Percentiles rank a stretch among this genome's conserved stretches.
Evolutionary conservation across 208 protist species (phyloP).

Genomic region (Plasmodiophora brassicae): DNA sequence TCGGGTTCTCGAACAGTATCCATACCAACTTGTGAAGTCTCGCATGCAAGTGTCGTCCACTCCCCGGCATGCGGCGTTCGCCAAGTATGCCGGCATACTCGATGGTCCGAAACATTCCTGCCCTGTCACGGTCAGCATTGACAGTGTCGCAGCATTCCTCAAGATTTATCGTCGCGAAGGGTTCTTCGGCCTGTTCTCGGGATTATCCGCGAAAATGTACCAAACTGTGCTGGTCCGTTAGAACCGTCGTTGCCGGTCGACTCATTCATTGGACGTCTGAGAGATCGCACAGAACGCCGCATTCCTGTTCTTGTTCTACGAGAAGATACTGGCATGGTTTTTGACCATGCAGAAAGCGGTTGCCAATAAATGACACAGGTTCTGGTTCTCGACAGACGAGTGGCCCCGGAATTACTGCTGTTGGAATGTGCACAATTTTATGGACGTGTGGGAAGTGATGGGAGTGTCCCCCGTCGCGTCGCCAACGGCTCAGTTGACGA

Average conservation of each 20-base stretch:
- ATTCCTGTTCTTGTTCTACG: slow-evolving; percentile 13
- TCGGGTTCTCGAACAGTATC: background rate
- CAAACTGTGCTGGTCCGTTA: slow-evolving; percentile 11
- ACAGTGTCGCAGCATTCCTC: background rate
- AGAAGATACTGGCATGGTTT: background rate
- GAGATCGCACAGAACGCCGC: no score
- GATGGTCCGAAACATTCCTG: background rate
- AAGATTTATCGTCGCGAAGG: background rate
- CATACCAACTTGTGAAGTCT: background rate
- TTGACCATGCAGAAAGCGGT: no score
- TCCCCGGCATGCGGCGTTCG: no score
- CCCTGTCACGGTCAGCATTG: background rate
- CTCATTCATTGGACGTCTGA: no score
- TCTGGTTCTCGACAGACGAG: no score
- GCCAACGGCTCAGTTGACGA: background rate
- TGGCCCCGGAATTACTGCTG: no score
- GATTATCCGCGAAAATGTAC: background rate
- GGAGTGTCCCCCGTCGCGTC: no score
- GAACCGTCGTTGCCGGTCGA: no score
- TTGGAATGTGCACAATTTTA: no score
- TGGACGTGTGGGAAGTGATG: no score
- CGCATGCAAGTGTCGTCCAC: slow-evolving; percentile 1
- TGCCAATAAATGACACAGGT: no score
- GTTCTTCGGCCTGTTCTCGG: background rate
- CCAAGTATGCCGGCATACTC: background rate